Evolutionary conservation across 306 rosid genomes (phyloP), one percentile per base, ranked within the genome.

Genomic region (Ormosia semicastrata): DNA sequence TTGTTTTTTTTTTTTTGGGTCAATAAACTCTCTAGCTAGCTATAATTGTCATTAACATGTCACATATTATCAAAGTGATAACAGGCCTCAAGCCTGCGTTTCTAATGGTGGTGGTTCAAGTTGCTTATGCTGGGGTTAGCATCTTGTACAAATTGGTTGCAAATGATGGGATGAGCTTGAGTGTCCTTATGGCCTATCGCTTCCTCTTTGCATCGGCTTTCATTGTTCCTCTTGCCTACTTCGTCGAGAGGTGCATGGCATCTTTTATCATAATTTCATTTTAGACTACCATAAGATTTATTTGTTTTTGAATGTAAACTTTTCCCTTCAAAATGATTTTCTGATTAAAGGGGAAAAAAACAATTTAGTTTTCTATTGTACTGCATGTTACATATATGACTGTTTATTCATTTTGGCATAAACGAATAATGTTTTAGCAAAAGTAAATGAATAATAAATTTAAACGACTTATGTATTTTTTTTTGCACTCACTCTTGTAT

Each of bases 161-260:
- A 47, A 63, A 63, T 77, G 36, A 71, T 8, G 75, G 70, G 0
- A 71, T 36, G 71, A 78, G 66, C 53, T 65, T 78, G 49, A 64
- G 64, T 44, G 33, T 83, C 7, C 80, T 78, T 18, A 12, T 83
- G 14, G 86, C 86, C 11, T 77, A 83, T 54, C 76, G 86, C 2
- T 83, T 29, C 64, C 36, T 83, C 69, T 77, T 71, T 56, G 53
- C 79, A 15, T 41, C 86, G 0, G 18, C 33, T 44, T 83, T 83
- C 70, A 17, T 77, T 57, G 32, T 83, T 71, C 86, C 82, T 29
- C 86, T 78, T 54, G 86, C 86, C 47, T 72, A 15, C 30, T 71
- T 83, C n/a, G 15, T 40, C 0, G 83, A 83, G 37, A 83, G 86
- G 86, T 82, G 0, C 0, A 10, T 41, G 3, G 1, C 3, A 29